Base-by-base conservation (phyloP, 176 grass and related monocot species). In the Lolium multiflorum region DNA sequence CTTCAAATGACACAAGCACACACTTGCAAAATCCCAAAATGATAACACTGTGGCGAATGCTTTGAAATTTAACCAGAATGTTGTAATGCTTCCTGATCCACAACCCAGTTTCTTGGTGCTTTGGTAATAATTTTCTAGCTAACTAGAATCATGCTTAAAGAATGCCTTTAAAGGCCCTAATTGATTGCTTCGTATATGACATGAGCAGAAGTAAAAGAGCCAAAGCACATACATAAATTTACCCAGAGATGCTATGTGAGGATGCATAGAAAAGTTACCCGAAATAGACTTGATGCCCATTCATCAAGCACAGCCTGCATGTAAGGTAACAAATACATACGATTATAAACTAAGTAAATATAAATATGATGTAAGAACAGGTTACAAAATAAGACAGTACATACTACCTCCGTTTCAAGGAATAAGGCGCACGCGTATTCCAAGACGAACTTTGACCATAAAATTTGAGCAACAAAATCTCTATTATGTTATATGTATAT, bases 251-350 rank as follows among this genome's bases (percentile, higher is more conserved):
- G 43, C 31, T 17, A 59, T 55, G 69, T 44, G 28, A 86, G 8
- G 37, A 52, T 80, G 31, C 48, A 59, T 64, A 82, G 65, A 84
- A 56, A 86, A 86, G 18, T 87, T 97, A 98, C 96, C 93, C 92
- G 86, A 65, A 98, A 98, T 79, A 98, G 61, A 46, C 96, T 98
- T 66, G 90, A 91, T 86, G 96, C 96, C 96, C 96, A 98, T 91
- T 96, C 96, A 9, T 98, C 96, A 89, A 98, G 86, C 25, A 98
- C 83, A 82, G 93, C 91, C 96, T 98, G 88, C 74, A 92, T 39
- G 82, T 31, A 72, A 85, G 41, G 57, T 71, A 56, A 48, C 44
- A 81, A 79, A 21, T 70, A 84, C 47, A 70, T 58, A 78, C 73
- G 3, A 54, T 66, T 65, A 56, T 13, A 59, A 57, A 79, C 24